Percentiles rank a stretch among this genome's conserved stretches.
Evolutionary conservation across 352 stramenopile genomes (phyloP).

Genomic region (Pythium aristosporum): DNA sequence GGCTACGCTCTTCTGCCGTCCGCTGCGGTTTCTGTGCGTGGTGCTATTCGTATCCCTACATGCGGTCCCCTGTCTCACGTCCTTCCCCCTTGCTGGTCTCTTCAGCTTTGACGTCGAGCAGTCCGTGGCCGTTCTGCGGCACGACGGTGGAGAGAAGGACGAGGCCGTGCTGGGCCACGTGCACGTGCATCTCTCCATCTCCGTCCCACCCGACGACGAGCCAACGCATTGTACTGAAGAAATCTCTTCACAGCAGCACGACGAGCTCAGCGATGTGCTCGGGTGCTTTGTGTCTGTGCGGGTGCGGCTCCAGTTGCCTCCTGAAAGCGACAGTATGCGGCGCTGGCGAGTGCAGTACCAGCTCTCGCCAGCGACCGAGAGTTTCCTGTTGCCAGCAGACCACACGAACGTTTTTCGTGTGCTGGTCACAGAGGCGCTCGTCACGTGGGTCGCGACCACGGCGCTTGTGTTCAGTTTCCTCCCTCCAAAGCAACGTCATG

Average conservation of each 20-base stretch:
- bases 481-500: constrained; percentile 5
- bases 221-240: background rate
- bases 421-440: constrained; percentile 55
- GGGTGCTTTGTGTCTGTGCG: constrained; percentile 51
- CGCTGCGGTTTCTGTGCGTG: constrained; percentile 50
- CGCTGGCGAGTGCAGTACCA: constrained; percentile 52
- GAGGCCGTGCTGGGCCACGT: constrained; percentile 28
- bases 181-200: constrained; percentile 47
- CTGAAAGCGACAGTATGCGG: background rate
- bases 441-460: constrained; percentile 37
- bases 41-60: no score
- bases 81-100: background rate
- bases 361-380: constrained; percentile 47
- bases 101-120: constrained; percentile 54
- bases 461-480: constrained; percentile 50
- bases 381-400: constrained; percentile 46
- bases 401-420: constrained; percentile 59
- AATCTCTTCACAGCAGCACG: background rate
- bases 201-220: constrained; percentile 1
- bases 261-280: constrained; percentile 40
- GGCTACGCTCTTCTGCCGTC: constrained; percentile 45
- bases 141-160: background rate
- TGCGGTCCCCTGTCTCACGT: no score
- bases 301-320: constrained; percentile 39
- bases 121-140: constrained; percentile 28